These are phyloP conservation scores for Poteriospumella lacustris DNA, from an alignment of 108 stramenopile species.

Conservation along the genomic window DNA sequence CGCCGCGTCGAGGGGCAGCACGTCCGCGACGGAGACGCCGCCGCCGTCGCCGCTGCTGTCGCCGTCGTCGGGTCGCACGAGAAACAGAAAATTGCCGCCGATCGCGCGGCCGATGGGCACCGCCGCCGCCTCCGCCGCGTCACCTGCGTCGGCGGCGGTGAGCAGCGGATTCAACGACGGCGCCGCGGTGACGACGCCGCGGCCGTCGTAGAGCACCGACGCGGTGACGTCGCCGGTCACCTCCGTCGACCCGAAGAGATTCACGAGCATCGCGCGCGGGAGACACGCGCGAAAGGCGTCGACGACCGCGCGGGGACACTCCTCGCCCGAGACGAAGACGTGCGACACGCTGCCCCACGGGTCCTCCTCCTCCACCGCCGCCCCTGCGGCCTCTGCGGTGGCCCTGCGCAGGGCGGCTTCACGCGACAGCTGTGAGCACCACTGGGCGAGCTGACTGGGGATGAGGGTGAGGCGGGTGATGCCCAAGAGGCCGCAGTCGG, in stretches of 20 bases:
- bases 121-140: neutral
- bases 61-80: neutral
- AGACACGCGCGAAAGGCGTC: neutral
- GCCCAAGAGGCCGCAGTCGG: neutral
- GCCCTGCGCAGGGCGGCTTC: neutral
- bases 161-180: no score
- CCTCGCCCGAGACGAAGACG: constrained; percentile 18
- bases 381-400: no score
- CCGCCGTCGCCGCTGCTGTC: neutral
- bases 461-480: neutral
- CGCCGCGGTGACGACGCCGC: no score
- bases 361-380: no score
- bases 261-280: neutral
- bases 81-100: neutral
- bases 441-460: neutral
- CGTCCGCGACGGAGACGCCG: neutral
- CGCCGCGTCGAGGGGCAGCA: neutral
- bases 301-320: neutral
- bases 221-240: constrained; percentile 16
- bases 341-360: no score
- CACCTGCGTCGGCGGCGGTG: no score
- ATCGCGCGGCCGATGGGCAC: neutral
- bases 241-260: constrained; percentile 21
- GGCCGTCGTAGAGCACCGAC: neutral
- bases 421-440: neutral